These are phyloP conservation scores for Quercus tomentella DNA, from an alignment of 331 rosid genomes.

Conservation along the genomic window DNA sequence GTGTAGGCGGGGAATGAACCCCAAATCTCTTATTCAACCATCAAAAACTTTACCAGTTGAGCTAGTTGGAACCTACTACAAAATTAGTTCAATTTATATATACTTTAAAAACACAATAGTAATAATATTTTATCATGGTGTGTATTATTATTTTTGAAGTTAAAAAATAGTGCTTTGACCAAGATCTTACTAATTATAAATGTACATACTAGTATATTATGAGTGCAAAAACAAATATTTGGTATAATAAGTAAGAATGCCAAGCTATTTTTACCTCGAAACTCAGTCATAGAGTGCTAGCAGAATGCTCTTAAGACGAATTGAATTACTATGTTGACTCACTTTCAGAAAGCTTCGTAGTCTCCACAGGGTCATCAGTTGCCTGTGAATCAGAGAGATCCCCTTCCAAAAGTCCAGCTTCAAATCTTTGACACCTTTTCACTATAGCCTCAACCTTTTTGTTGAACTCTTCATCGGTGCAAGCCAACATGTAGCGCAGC, in stretches of 20 bases:
- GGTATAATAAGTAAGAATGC: background rate
- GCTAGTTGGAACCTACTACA: no score
- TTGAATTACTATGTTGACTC: conserved; percentile 13
- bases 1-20: no score
- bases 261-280: background rate
- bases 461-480: conserved; percentile 70
- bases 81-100: no score
- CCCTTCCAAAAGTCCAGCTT: conserved; percentile 1
- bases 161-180: no score
- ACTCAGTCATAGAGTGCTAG: background rate
- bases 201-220: no score
- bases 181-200: no score
- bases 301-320: background rate
- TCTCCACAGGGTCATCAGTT: conserved; percentile 3
- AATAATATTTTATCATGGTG: no score
- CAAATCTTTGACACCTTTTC: conserved; percentile 49
- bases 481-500: conserved; percentile 75
- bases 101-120: no score
- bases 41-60: no score
- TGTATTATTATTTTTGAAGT: no score
- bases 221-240: no score
- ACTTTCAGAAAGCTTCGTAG: conserved; percentile 1
- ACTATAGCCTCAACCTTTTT: conserved; percentile 48
- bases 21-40: no score
- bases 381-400: background rate